These are phyloP conservation scores for Linum trigynum DNA, from an alignment of 345 rosid species.

Conservation along the genomic window DNA sequence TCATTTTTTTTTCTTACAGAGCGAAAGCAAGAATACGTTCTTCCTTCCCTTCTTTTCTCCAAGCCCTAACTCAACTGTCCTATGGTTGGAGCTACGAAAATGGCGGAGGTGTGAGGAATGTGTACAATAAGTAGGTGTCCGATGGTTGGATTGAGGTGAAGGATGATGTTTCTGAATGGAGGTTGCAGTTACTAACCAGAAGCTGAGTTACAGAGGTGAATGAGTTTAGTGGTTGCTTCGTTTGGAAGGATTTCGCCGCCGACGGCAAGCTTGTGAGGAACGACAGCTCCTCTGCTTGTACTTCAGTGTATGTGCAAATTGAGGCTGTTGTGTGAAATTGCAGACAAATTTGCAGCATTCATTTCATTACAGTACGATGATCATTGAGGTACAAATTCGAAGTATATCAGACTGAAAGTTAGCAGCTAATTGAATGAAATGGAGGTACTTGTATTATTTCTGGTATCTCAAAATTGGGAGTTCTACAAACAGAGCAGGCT, in stretches of 20 bases:
- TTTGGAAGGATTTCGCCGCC: conserved; percentile 26
- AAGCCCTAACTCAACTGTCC: too few species aligned
- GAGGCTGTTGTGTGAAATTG: background rate
- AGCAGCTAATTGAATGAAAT: too few species aligned
- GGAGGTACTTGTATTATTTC: background rate
- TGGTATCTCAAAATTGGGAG: background rate
- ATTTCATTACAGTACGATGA: too few species aligned
- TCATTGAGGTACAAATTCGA: too few species aligned
- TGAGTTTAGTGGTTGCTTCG: conserved; percentile 36
- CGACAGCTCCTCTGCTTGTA: conserved; percentile 33
- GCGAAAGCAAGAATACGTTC: too few species aligned
- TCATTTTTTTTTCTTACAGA: too few species aligned
- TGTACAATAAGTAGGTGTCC: conserved; percentile 41
- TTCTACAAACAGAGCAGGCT: background rate
- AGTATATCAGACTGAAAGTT: too few species aligned
- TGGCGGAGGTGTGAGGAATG: conserved; percentile 23
- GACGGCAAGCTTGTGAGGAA: conserved; percentile 38
- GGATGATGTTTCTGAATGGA: conserved; percentile 62
- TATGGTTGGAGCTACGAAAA: conserved; percentile 2
- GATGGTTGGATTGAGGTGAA: conserved; percentile 75
- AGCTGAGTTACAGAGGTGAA: conserved; percentile 34
- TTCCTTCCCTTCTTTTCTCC: too few species aligned
- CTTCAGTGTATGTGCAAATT: conserved; percentile 12
- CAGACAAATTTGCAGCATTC: background rate
- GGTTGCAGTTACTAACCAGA: conserved; percentile 41